phyloP scores from a whole-genome alignment of 2,329 filamentous ascomycete species.

The Colletotrichum destructivum region DNA sequence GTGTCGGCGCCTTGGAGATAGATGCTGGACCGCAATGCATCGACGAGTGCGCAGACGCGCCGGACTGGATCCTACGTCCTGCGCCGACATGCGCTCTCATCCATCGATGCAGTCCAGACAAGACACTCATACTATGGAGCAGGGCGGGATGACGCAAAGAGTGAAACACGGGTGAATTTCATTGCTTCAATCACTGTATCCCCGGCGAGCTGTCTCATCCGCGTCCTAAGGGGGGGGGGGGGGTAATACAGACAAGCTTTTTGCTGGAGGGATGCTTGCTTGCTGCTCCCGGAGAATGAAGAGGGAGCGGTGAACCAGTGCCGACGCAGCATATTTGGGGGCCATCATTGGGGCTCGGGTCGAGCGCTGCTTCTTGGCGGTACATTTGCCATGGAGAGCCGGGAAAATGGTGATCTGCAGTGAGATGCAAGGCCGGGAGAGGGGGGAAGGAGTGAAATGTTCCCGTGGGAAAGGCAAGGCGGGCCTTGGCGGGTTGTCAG shows the following conservation, averaged over 20 bases:
- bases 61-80: too few relatives aligned
- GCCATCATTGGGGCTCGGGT: background rate
- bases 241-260: constrained; percentile 14
- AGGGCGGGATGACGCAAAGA: background rate
- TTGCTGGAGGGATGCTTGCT: background rate
- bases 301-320: background rate
- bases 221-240: background rate
- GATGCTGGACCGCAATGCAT: background rate
- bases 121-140: background rate
- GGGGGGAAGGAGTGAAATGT: background rate
- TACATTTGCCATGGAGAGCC: background rate
- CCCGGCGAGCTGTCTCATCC: constrained; percentile 18
- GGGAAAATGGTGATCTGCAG: constrained; percentile 26
- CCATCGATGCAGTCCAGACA: too few relatives aligned
- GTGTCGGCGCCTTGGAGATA: background rate
- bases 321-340: background rate
- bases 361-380: too few relatives aligned
- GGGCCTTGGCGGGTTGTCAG: background rate
- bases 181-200: background rate
- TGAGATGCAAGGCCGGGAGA: constrained; percentile 15
- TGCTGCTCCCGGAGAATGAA: background rate
- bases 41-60: background rate
- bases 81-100: background rate
- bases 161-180: background rate
- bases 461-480: constrained; percentile 5